Evolutionary conservation across 2,329 filamentous ascomycete genomes (phyloP).

Genomic region (Grosmannia penicillata): DNA sequence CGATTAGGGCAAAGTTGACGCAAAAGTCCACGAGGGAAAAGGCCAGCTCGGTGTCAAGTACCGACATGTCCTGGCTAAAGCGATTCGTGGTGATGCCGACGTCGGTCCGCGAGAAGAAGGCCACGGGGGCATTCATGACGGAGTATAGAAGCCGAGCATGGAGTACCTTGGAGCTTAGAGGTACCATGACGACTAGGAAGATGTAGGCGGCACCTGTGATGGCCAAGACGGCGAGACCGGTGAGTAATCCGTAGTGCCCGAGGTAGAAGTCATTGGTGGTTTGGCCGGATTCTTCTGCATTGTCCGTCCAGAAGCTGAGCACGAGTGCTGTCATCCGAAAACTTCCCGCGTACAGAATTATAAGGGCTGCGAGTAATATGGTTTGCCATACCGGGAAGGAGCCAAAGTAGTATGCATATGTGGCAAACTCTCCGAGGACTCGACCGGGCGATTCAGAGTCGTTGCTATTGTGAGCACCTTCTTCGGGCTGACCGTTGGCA

Average conservation of each 20-base stretch:
- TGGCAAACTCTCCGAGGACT: not conserved
- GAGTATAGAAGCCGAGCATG: slow-evolving; percentile 17
- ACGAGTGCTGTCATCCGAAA: no score
- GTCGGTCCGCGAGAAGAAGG: slow-evolving; percentile 21
- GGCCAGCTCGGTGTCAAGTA: slow-evolving; percentile 24
- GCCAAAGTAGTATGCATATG: not conserved
- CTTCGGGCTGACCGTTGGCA: not conserved
- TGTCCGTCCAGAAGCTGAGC: slow-evolving; percentile 17
- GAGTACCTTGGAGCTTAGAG: slow-evolving; percentile 11
- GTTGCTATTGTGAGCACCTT: no score
- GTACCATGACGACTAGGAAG: slow-evolving; percentile 11
- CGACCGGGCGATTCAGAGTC: no score
- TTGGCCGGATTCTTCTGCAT: slow-evolving; percentile 4
- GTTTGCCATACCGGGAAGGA: not conserved
- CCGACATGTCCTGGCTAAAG: slow-evolving; percentile 27
- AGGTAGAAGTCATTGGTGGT: slow-evolving; percentile 15
- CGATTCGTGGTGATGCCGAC: slow-evolving; percentile 21
- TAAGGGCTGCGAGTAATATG: slow-evolving; percentile 8
- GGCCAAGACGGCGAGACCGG: slow-evolving; percentile 9
- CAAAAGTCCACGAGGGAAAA: slow-evolving; percentile 13
- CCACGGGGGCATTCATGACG: slow-evolving; percentile 17
- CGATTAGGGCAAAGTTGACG: slow-evolving; percentile 5
- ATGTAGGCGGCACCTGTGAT: slow-evolving; percentile 12
- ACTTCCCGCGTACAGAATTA: slow-evolving; percentile 14
- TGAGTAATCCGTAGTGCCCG: slow-evolving; percentile 15